Evolutionary conservation across 495 filamentous ascomycete species (phyloP), one percentile per base, ranked within the genome.

Genomic region (Talaromyces adpressus): DNA sequence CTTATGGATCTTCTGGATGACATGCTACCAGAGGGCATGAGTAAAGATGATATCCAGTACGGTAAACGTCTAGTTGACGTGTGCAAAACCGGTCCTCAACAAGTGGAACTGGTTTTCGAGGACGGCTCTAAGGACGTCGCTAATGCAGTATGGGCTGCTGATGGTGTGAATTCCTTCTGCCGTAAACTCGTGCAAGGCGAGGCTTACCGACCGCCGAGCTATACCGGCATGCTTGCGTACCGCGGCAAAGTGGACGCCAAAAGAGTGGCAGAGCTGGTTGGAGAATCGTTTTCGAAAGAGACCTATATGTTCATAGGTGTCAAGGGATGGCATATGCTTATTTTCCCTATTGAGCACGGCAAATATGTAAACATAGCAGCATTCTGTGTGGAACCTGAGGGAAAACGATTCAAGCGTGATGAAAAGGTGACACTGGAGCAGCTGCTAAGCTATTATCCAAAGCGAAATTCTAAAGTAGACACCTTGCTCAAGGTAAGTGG

Each of bases 391-490:
- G 45, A 62, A 36, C 45, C 60, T 3, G 45, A 62, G 29, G 34
- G 53, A 62, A 62, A 62, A 4, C n/a, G 41, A 22, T 53, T 32
- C 29, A 53, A 6, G 18, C 60, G 60, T 18, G 45, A 62, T 6
- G 60, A 62, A 32, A 62, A 62, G n/a, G 60, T 62, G 16, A 62
- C 60, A 16, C 41, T 62, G 12, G 60, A 62, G 39, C 23, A 62
- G 60, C n/a, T 62, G 2, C 18, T 62, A 12, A 49, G 39, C 23
- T 23, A 62, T 9, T 62, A 27, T 23, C 60, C 60, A 7, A 16
- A 12, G 11, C 41, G 60, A 8, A 53, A 36, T 23, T 6, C 41
- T 9, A 62, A 62, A 34, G 20, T 62, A 34, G n/a, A 62, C 12
- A 29, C 41, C 1, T 23, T 62, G 25, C 45, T 62, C 6, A 36